Evolutionary conservation across 176 grass and related monocot genomes (phyloP).

Genomic region (Olyra latifolia): DNA sequence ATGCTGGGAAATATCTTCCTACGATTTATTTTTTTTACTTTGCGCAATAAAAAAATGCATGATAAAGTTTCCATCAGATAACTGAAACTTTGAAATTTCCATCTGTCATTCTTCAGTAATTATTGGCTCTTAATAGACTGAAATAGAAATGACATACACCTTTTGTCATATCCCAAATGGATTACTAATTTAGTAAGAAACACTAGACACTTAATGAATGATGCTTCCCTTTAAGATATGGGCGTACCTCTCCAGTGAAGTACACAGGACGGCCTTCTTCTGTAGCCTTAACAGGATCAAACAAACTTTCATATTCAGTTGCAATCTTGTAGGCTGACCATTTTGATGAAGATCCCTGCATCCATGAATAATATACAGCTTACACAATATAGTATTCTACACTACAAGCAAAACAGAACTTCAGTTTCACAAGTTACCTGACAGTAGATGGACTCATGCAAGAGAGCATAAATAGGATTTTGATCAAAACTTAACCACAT

Average conservation of each 20-base stretch:
- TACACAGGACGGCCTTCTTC: slow-evolving; percentile 75
- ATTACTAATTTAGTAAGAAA: slow-evolving; percentile 4
- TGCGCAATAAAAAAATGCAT: background rate
- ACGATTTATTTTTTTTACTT: background rate
- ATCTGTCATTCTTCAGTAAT: background rate
- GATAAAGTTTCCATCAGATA: background rate
- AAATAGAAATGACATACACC: background rate
- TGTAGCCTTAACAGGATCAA: slow-evolving; percentile 79
- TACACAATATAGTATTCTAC: background rate
- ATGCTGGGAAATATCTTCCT: background rate
- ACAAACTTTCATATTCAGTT: slow-evolving; percentile 50
- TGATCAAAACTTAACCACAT: slow-evolving; percentile 84
- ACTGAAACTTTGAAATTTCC: background rate
- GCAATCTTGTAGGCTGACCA: slow-evolving; percentile 84
- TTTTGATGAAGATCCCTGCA: slow-evolving; percentile 73
- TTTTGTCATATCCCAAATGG: background rate
- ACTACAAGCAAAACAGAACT: background rate
- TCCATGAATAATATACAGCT: slow-evolving; percentile 25
- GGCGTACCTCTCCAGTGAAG: slow-evolving; percentile 86
- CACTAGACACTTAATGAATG: background rate
- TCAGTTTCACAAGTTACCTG: slow-evolving; percentile 48
- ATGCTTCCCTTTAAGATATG: slow-evolving; percentile 3
- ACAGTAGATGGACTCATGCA: slow-evolving; percentile 95
- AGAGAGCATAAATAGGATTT: slow-evolving; percentile 80
- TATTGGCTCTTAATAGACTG: background rate